Base-by-base conservation (phyloP, 1,284 basidiomycete genomes). In the Meripilus lineatus region DNA sequence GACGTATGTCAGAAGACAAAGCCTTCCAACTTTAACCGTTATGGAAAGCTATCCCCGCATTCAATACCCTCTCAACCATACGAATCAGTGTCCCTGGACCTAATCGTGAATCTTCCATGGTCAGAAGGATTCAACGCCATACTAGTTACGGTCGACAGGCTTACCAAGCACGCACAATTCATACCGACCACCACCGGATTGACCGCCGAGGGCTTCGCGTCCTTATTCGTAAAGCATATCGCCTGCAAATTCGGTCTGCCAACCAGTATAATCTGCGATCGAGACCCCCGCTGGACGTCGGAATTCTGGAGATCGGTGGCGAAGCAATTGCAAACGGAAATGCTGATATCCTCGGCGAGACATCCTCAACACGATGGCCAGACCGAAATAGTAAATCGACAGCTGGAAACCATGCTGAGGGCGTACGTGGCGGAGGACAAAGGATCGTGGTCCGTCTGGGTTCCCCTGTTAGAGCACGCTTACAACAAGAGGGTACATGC, bases 101-200 rank as follows among this genome's bases (percentile, higher is more conserved):
- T 68, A 32, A 52, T 71, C n/a, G 58, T 64, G 0, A 64, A 61
- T 0, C 45, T 70, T 0, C 64, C 62, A 0, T 32, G 44, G 3
- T 59, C 63, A 1, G 17, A 57, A 0, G 64, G 65, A 0, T 64
- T 69, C 4, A 61, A 67, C 46, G 54, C 66, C 1, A 51, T 70
- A 10, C 63, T 49, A 4, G 45, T 46, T 3, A 43, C 39, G 13
- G 48, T 46, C 5, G 40, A 46, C 32, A 32, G 40, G 15, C 56
- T 72, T 21, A 69, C 70, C 6, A 75, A 77, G 48, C 57, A 58
- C 46, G 61, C 58, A 0, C 51, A 62, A 15, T 69, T 75, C 47
- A 64, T 71, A 3, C 65, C 67, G 0, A 56, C 56, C n/a, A 44
- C 35, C 17, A 39, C 40, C 0, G 38, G 32, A 0, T 17, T 56